Conservation (phyloP, 495 filamentous ascomycete genomes). For the Podospora didyma region DNA sequence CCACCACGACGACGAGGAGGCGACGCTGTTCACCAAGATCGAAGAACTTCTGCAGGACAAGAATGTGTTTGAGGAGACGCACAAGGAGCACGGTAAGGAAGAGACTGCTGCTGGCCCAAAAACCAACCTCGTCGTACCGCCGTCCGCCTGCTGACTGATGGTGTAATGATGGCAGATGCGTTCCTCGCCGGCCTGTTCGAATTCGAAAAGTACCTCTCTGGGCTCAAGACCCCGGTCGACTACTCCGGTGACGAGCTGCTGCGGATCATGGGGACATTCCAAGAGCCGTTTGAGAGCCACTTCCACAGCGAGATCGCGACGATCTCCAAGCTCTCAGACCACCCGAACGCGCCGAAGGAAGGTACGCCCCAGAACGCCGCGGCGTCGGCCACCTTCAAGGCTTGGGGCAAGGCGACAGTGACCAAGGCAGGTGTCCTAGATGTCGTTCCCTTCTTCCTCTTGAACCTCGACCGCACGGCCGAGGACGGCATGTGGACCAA, state of each 20-base stretch:
- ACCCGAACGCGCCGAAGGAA: constrained; percentile 42
- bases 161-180: constrained; percentile 35
- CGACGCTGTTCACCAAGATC: constrained; percentile 47
- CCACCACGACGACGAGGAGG: constrained; percentile 54
- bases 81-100: constrained; percentile 46
- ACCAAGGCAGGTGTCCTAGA: constrained; percentile 46
- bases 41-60: constrained; percentile 44
- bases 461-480: constrained; percentile 50
- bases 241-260: constrained; percentile 43
- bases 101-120: neutral
- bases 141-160: neutral
- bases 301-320: constrained; percentile 52
- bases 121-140: neutral
- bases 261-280: constrained; percentile 45
- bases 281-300: constrained; percentile 44
- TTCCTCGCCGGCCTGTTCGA: constrained; percentile 46
- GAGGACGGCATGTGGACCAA: constrained; percentile 52
- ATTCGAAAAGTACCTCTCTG: constrained; percentile 44
- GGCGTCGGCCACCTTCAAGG: constrained; percentile 31
- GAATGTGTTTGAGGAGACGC: constrained; percentile 41
- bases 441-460: constrained; percentile 53
- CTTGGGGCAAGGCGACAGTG: constrained; percentile 49
- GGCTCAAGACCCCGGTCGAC: constrained; percentile 28
- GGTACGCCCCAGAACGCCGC: constrained; percentile 29
- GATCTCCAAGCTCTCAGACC: constrained; percentile 42